phyloP scores from a whole-genome alignment of 148 eudicot species.

The Chenopodium album region DNA sequence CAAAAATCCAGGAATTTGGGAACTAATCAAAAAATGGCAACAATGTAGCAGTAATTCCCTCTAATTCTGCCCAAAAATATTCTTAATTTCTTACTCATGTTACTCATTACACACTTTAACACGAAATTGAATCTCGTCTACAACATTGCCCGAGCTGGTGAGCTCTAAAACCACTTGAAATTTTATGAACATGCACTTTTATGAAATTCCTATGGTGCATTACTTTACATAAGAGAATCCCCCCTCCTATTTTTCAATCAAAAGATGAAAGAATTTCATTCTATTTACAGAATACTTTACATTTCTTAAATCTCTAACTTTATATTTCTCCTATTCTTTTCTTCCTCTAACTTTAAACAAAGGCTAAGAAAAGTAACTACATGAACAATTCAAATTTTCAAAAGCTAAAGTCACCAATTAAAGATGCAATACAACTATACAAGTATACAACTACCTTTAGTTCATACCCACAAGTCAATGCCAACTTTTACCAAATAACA shows the following conservation, averaged over 20 bases:
- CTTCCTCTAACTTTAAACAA: constrained; percentile 19
- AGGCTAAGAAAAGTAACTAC: constrained; percentile 22
- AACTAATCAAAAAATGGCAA: constrained; percentile 13
- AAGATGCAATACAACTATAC: background rate
- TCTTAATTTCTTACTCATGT: background rate
- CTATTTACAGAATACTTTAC: constrained; percentile 4
- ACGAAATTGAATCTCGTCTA: too few relatives aligned
- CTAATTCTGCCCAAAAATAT: constrained; percentile 13
- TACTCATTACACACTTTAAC: background rate
- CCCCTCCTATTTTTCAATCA: background rate
- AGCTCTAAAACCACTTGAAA: too few relatives aligned
- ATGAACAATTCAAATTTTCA: constrained; percentile 13
- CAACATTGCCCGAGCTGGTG: too few relatives aligned
- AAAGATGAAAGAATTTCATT: background rate
- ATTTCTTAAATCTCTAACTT: constrained; percentile 1
- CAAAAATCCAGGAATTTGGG: constrained; percentile 12
- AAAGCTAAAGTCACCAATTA: constrained; percentile 1
- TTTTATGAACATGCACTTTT: background rate
- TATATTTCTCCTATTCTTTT: background rate
- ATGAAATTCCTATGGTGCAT: background rate
- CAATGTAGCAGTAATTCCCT: constrained; percentile 5
- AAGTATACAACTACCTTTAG: background rate
- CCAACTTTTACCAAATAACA: background rate
- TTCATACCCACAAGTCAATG: constrained; percentile 23
- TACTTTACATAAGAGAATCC: background rate